These are phyloP conservation scores for Wickerhamomyces xylosicus DNA, from an alignment of 805 yeast genomes.

Conservation along the genomic window DNA sequence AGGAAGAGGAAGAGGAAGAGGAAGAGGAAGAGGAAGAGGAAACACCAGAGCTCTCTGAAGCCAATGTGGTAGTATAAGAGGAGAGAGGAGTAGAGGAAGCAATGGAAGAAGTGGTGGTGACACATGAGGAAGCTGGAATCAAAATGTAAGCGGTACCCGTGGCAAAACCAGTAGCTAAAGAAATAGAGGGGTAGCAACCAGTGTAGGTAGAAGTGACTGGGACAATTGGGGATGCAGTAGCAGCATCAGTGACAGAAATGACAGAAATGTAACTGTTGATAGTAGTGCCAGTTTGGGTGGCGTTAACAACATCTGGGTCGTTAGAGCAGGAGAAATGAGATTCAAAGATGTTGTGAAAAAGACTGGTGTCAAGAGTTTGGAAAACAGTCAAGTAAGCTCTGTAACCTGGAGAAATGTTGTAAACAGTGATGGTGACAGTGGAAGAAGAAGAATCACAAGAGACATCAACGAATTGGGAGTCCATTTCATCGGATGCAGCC, in stretches of 20 bases:
- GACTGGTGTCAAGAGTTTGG: slow-evolving; percentile 16
- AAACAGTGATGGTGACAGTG: slow-evolving; percentile 13
- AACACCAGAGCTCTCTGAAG: not conserved
- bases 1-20: slow-evolving; percentile 1
- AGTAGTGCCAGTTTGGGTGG: slow-evolving; percentile 14
- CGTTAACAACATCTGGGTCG: slow-evolving; percentile 1
- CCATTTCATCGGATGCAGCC: slow-evolving; percentile 12
- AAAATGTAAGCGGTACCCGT: not conserved
- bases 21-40: slow-evolving; percentile 1
- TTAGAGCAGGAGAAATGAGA: slow-evolving; percentile 13
- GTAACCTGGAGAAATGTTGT: slow-evolving; percentile 17
- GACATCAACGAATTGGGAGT: slow-evolving; percentile 6
- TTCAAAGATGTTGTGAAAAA: slow-evolving; percentile 7
- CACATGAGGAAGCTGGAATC: not conserved
- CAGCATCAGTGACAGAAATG: slow-evolving; percentile 3
- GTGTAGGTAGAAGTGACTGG: slow-evolving; percentile 10
- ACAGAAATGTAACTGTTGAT: slow-evolving; percentile 12
- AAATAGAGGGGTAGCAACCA: slow-evolving; percentile 3
- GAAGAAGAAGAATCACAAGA: slow-evolving; percentile 17
- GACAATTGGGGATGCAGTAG: slow-evolving; percentile 14
- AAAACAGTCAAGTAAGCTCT: slow-evolving; percentile 22
- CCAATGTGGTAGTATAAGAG: too few relatives aligned
- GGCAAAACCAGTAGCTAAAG: not conserved
- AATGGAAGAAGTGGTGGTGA: slow-evolving; percentile 1
- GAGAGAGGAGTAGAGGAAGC: not conserved